Conservation (phyloP, 2,329 filamentous ascomycete genomes). For the Biscogniauxia marginata region DNA sequence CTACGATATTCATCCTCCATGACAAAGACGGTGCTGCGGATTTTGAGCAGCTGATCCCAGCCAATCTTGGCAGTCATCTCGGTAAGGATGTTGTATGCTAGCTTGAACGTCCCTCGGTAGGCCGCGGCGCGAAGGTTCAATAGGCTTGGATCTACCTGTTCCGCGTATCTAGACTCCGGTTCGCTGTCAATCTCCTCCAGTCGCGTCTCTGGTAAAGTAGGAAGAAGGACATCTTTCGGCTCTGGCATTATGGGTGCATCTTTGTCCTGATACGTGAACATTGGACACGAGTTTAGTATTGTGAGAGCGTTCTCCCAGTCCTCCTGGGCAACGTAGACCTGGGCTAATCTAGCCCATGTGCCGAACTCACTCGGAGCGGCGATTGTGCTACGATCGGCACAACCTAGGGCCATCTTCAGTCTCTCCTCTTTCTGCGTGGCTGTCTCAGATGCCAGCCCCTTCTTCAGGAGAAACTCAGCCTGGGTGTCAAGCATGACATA, state of each 20-base stretch:
- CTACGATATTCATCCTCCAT: slow-evolving; percentile 99
- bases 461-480: slow-evolving; percentile 85
- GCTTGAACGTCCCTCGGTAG: slow-evolving; percentile 93
- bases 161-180: slow-evolving; percentile 73
- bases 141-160: slow-evolving; percentile 84
- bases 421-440: slow-evolving; percentile 62
- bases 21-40: slow-evolving; percentile 94
- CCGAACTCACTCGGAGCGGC: slow-evolving; percentile 96
- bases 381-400: slow-evolving; percentile 90
- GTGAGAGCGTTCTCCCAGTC: slow-evolving; percentile 95
- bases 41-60: slow-evolving; percentile 94
- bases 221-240: slow-evolving; percentile 81
- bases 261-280: slow-evolving; percentile 99
- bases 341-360: slow-evolving; percentile 90
- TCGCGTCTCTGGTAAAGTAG: slow-evolving; percentile 82
- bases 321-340: slow-evolving; percentile 91
- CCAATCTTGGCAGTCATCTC: slow-evolving; percentile 96
- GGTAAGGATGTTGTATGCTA: slow-evolving; percentile 90
- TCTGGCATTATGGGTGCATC: slow-evolving; percentile 94
- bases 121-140: slow-evolving; percentile 81
- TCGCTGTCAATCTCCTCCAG: slow-evolving; percentile 97
- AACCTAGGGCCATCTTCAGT: slow-evolving; percentile 82
- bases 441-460: slow-evolving; percentile 60
- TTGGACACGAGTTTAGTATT: slow-evolving; percentile 96
- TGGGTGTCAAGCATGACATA: slow-evolving; percentile 95